A percentile compares a stretch with the other conserved stretches of the same genome.
These are phyloP conservation scores for Talaromyces sp. DNA, from an alignment of 2,329 filamentous ascomycete species.

Conservation along the genomic window DNA sequence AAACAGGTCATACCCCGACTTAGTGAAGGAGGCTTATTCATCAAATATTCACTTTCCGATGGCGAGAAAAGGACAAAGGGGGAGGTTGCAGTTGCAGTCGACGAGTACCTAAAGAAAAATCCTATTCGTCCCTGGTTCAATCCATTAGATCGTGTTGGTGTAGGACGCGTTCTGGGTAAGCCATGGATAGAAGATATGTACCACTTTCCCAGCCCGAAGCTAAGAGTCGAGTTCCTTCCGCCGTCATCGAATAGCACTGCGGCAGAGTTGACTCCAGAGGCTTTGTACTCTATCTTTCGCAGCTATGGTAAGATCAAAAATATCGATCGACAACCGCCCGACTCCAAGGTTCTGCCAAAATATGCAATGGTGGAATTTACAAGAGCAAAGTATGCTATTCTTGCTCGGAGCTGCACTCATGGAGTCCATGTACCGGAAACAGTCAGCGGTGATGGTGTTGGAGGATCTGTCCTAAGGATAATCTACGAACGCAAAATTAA, in stretches of 20 bases:
- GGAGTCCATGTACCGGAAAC: constrained; percentile 69
- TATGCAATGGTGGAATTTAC: constrained; percentile 78
- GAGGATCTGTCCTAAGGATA: constrained; percentile 72
- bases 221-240: constrained; percentile 83
- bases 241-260: constrained; percentile 54
- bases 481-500: constrained; percentile 80
- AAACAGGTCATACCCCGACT: constrained; percentile 78
- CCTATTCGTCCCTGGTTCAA: constrained; percentile 88
- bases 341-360: constrained; percentile 79
- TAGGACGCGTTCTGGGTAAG: constrained; percentile 71
- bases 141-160: constrained; percentile 68
- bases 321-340: constrained; percentile 75
- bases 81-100: constrained; percentile 60
- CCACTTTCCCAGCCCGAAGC: constrained; percentile 68
- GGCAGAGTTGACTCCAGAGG: constrained; percentile 79
- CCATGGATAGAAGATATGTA: constrained; percentile 95
- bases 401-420: constrained; percentile 90
- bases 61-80: constrained; percentile 33
- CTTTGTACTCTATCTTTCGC: constrained; percentile 80
- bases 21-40: constrained; percentile 89
- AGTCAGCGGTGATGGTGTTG: constrained; percentile 65
- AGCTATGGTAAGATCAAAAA: constrained; percentile 87
- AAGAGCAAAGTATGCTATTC: constrained; percentile 70
- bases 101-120: constrained; percentile 62
- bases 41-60: constrained; percentile 69